Base-by-base conservation (phyloP, 2,329 filamentous ascomycete genomes). In the Hymenotorrendiella dingleyae region DNA sequence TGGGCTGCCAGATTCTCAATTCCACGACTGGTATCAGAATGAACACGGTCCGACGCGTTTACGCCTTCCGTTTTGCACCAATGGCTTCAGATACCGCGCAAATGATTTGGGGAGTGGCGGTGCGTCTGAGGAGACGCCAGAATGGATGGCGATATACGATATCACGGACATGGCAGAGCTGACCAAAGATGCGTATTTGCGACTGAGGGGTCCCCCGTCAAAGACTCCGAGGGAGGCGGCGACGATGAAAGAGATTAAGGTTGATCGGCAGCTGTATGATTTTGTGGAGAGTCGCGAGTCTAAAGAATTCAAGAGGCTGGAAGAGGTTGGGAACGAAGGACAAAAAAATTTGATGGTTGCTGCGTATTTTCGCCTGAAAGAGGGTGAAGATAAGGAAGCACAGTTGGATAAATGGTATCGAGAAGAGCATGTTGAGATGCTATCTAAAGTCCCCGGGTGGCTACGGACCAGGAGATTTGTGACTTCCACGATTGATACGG, bases 1-100 rank as follows among this genome's bases (percentile, higher is more conserved):
- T 72, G 88, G 55, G 70, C 81, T 62, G 16, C 40, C 56, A 42
- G 65, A 74, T 36, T 71, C 77, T 49, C 79, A 86, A 57, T 94
- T 94, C 66, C 84, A 94, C 64, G 86, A 94, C 62, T 91, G 86
- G 86, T 94, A 94, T 70, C 90, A 94, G 69, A 93, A 89, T 64
- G 88, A 94, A 68, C 88, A 94, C 67, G 88, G 88, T 41, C 88
- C 88, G 14, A 78, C 81, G 12, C 83, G 88, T 36, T 75, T 94
- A 6, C 82, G 86, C 36, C 68, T 94, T 11, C 78, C 85, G 4
- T 80, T 84, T 55, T 80, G 90, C 60, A 62, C 67, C 53, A 93
- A 87, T 62, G 88, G 88, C 45, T 82, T 93, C 54, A 82, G 88
- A 32, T 94, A 89, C 66, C 74, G 72, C 20, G 83, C 85, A 7